Evolutionary conservation across 768 basidiomycete genomes (phyloP).

Genomic region (Tylopilus intermedius): DNA sequence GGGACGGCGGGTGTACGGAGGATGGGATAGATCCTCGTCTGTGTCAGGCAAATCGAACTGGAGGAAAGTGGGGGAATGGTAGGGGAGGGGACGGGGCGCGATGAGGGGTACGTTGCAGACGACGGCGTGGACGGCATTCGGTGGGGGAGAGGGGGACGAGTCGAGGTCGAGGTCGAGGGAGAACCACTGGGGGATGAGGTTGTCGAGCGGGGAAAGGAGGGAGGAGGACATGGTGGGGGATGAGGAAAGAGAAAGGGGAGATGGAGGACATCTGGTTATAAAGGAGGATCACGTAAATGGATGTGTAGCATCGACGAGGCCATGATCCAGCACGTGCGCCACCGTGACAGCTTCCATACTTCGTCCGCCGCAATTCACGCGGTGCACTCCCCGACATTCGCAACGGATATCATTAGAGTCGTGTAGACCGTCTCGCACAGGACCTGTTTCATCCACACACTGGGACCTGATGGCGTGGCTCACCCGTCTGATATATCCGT

Average conservation of each 20-base stretch:
- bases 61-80: slow-evolving; percentile 64
- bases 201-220: slow-evolving; percentile 23
- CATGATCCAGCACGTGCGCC: not conserved
- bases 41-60: slow-evolving; percentile 64
- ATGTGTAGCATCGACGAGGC: not conserved
- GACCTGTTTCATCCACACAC: slow-evolving; percentile 30
- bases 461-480: slow-evolving; percentile 62
- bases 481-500: slow-evolving; percentile 16
- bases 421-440: no score
- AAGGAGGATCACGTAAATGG: slow-evolving; percentile 7
- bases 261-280: slow-evolving; percentile 1
- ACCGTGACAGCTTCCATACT: slow-evolving; percentile 36
- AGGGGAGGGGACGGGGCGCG: slow-evolving; percentile 64
- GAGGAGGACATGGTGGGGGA: not conserved
- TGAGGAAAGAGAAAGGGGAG: not conserved
- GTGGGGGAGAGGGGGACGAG: slow-evolving; percentile 24
- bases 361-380: slow-evolving; percentile 59
- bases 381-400: slow-evolving; percentile 64
- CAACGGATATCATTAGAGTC: slow-evolving; percentile 34
- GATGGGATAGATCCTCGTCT: slow-evolving; percentile 65
- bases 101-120: slow-evolving; percentile 65
- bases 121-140: slow-evolving; percentile 37
- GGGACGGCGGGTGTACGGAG: slow-evolving; percentile 57
- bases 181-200: slow-evolving; percentile 4
- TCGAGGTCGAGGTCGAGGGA: slow-evolving; percentile 21